Evolutionary conservation across 2,329 filamentous ascomycete genomes (phyloP).

Genomic region (Fusarium praegraminearum): DNA sequence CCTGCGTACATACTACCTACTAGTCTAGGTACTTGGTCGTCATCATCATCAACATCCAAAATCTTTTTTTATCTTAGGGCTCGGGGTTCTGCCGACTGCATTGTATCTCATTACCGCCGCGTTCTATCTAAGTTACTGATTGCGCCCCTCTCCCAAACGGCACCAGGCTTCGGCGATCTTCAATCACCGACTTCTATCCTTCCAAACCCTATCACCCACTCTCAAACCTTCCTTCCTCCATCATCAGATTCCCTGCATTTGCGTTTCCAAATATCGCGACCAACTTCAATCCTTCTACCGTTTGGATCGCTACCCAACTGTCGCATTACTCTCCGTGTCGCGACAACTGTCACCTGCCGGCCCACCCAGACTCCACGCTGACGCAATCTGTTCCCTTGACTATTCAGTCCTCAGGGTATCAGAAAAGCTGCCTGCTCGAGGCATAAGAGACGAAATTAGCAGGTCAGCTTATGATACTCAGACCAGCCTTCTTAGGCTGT

Average conservation of each 20-base stretch:
- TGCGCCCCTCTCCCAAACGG: conserved; percentile 35
- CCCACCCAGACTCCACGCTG: conserved; percentile 49
- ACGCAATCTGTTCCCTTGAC: conserved; percentile 47
- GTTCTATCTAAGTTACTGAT: conserved; percentile 17
- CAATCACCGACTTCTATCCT: conserved; percentile 30
- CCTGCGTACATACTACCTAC: conserved; percentile 20
- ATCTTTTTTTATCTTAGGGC: conserved; percentile 33
- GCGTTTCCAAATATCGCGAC: conserved; percentile 18
- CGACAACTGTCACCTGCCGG: conserved; percentile 38
- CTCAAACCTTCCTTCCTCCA: conserved; percentile 18
- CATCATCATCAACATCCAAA: conserved; percentile 16
- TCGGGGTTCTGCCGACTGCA: conserved; percentile 27
- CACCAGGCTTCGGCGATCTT: conserved; percentile 42
- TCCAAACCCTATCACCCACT: conserved; percentile 12
- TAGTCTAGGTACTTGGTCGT: conserved; percentile 14
- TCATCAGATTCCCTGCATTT: conserved; percentile 23
- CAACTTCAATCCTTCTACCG: conserved; percentile 14
- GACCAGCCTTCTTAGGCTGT: neutral
- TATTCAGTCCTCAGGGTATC: conserved; percentile 12
- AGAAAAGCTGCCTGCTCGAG: too few relatives aligned
- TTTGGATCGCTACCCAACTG: neutral
- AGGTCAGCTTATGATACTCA: neutral
- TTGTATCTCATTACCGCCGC: conserved; percentile 2
- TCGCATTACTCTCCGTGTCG: conserved; percentile 32
- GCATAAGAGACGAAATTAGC: neutral